Base-by-base conservation (phyloP, 192 early-diverging fungal genomes). In the Umbelopsis sp. region DNA sequence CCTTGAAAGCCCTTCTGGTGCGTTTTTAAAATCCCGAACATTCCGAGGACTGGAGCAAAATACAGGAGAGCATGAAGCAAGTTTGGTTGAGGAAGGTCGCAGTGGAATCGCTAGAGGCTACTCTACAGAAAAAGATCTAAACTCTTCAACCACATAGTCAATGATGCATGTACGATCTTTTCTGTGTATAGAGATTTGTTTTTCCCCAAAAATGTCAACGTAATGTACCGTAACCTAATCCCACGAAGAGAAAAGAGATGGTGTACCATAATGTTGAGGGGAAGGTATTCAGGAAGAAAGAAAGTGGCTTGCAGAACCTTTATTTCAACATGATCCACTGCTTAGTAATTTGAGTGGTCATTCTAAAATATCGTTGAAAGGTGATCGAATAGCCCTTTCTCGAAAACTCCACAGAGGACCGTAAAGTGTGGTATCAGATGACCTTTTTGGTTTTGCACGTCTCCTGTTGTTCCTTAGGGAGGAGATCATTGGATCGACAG, bases 31-130 rank as follows among this genome's bases (percentile, higher is more conserved):
- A 72, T 86, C 86, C 31, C 85, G 96, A 62, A 84, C 89, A 20
- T 98, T 92, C 79, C 83, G 82, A 47, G 97, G 96, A 4, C 77
- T 98, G 52, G 95, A 95, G 38, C 85, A 90, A 45, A 82, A 88
- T 26, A 71, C 89, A 22, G 91, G 89, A 2, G 82, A 91, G 59
- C 85, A 85, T 26, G 83, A 87, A 66, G 87, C 88, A 20, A 76
- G 77, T 32, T 73, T 76, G 34, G 89, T 88, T 0, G 78, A 82
- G 8, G 93, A 96, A 68, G 97, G 97, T 8, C 81, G 92, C 31
- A 83, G 85, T n/a, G 96, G 97, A 2, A 94, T 96, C 80, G 97
- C 97, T 14, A 83, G 87, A 49, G 91, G 92, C 3, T 95, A 95
- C 71, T 43, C 20, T 0, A 53, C 80, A 43, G 91, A 91, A 68